These are phyloP conservation scores for Orychophragmus violaceus DNA, from an alignment of 345 rosid species.

Conservation along the genomic window DNA sequence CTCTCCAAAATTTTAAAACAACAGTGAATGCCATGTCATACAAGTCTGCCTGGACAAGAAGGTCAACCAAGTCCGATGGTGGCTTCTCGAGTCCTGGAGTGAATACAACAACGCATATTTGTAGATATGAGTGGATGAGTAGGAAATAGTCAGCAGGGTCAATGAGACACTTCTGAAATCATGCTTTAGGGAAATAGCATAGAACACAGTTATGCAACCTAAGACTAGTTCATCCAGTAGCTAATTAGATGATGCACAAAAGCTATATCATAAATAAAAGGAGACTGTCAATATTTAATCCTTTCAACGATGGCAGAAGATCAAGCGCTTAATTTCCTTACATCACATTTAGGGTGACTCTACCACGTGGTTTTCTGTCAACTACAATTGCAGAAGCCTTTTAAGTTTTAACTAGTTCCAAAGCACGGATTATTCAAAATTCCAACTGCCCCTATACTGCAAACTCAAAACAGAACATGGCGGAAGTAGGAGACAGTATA, in stretches of 20 bases:
- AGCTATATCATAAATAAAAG: slow-evolving; percentile 1
- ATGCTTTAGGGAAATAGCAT: slow-evolving; percentile 2
- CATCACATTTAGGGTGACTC: neutral
- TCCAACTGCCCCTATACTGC: slow-evolving; percentile 2
- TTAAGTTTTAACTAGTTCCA: neutral
- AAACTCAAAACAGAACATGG: slow-evolving; percentile 11
- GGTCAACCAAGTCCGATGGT: slow-evolving; percentile 71
- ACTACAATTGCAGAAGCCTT: neutral
- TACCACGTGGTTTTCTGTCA: slow-evolving; percentile 1
- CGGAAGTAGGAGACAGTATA: slow-evolving; percentile 23
- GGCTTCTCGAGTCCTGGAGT: slow-evolving; percentile 44
- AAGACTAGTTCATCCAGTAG: neutral
- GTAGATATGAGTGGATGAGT: neutral
- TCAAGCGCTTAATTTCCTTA: neutral
- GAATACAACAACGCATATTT: slow-evolving; percentile 15
- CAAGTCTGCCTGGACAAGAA: slow-evolving; percentile 61
- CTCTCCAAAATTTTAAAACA: slow-evolving; percentile 74
- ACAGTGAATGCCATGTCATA: slow-evolving; percentile 88
- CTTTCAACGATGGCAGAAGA: neutral
- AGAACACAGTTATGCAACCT: neutral
- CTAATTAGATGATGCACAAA: slow-evolving; percentile 7
- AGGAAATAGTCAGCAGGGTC: neutral
- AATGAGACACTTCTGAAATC: slow-evolving; percentile 1
- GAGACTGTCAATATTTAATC: slow-evolving; percentile 4
- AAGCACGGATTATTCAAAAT: neutral